Evolutionary conservation across 192 early-diverging fungal genomes (phyloP).

Genomic region (Backusella liffmaniae): DNA sequence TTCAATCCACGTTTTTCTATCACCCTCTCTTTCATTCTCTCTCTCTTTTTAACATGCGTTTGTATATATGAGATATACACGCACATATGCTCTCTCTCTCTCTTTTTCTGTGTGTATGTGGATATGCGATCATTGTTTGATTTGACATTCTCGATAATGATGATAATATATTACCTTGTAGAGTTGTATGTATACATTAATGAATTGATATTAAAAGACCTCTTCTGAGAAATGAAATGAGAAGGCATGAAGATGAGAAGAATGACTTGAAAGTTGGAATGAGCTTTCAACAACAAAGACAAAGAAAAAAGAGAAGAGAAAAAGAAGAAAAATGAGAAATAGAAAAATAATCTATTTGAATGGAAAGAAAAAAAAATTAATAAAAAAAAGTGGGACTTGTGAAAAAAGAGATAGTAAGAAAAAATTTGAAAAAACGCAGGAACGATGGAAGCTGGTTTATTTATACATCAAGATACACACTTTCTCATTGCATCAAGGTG

Average conservation of each 20-base stretch:
- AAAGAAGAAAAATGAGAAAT: neutral
- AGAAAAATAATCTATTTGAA: neutral
- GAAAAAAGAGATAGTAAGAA: conserved; percentile 1
- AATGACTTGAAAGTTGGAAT: neutral
- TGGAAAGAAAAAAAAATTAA: neutral
- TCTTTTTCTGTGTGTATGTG: neutral
- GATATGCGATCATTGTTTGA: neutral
- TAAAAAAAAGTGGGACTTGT: conserved; percentile 19
- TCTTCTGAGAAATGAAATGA: neutral
- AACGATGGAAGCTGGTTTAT: conserved; percentile 6
- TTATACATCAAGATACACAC: neutral
- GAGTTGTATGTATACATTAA: conserved; percentile 4
- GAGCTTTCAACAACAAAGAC: conserved; percentile 5
- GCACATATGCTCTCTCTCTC: neutral
- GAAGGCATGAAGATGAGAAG: conserved; percentile 13
- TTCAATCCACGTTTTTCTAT: neutral
- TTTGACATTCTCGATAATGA: neutral
- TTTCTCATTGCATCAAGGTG: neutral
- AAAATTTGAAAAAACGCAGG: conserved; percentile 10
- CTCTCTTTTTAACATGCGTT: neutral
- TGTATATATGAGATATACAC: neutral
- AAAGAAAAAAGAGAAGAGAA: neutral
- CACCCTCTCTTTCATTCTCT: neutral
- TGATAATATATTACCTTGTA: neutral
- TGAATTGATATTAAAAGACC: conserved; percentile 11